Conservation (phyloP, 768 basidiomycete genomes). For the Suillus subalutaceus region DNA sequence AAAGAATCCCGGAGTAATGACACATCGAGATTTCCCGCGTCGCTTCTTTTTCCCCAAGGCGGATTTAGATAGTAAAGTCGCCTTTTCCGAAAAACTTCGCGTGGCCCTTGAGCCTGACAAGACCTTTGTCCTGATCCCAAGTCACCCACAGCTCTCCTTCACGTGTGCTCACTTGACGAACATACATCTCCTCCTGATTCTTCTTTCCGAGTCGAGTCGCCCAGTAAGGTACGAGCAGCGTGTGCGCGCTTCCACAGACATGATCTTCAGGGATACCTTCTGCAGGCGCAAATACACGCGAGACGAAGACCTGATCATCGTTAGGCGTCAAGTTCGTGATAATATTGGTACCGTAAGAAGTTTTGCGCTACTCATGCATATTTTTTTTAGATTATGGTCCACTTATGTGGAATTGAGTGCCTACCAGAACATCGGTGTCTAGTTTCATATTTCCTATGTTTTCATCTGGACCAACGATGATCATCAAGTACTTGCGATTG, state of each 20-base stretch:
- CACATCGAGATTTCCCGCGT: not conserved
- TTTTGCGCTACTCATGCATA: not conserved
- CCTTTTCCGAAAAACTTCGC: conserved; percentile 18
- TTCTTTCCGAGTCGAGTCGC: conserved; percentile 26
- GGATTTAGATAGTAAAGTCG: conserved; percentile 2
- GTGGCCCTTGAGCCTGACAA: conserved; percentile 41
- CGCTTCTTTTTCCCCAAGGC: not conserved
- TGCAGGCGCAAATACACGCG: conserved; percentile 52
- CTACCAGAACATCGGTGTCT: conserved; percentile 39
- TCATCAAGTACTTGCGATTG: conserved; percentile 35
- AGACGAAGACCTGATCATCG: conserved; percentile 42
- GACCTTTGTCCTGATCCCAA: conserved; percentile 37
- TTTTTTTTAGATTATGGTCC: conserved; percentile 21
- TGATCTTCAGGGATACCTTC: conserved; percentile 44
- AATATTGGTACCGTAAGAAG: conserved; percentile 31
- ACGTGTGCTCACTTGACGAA: conserved; percentile 54
- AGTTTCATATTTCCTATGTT: conserved; percentile 36
- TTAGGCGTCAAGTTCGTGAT: conserved; percentile 41
- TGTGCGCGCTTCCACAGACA: conserved; percentile 59
- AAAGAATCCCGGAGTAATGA: too few species aligned
- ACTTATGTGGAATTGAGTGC: conserved; percentile 8
- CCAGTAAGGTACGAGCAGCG: conserved; percentile 54
- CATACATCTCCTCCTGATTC: conserved; percentile 33
- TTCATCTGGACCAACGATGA: conserved; percentile 45
- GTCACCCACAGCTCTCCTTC: conserved; percentile 48